Evolutionary conservation across 2,329 filamentous ascomycete genomes (phyloP), one percentile per base, ranked within the genome.

Genomic region (Alternaria triticina): DNA sequence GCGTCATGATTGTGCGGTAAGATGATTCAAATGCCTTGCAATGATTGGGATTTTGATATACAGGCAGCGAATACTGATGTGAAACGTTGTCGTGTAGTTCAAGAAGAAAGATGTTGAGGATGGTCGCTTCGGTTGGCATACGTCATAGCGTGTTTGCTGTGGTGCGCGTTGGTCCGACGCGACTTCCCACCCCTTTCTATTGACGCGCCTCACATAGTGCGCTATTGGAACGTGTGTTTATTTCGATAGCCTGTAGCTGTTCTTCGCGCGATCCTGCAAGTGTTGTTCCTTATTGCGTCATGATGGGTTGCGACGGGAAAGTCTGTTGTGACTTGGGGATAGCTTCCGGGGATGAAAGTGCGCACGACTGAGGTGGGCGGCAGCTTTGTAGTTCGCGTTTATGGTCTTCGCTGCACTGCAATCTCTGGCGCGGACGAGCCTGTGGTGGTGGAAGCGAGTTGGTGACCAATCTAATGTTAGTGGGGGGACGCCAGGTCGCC

Each of bases 11-110:
- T 9, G 28, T 23, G 20, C 3, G 11, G 9, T 36, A 4, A 4
- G 3, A 0, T 47, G 3, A 22, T 0, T 20, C 11, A 6, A 13
- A 23, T 1, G 22, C 5, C 0, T 22, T 45, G 1, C 2, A 3
- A 22, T 45, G 10, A 45, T 36, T 2, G 13, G 9, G 33, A n/a
- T 12, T 30, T 11, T 11, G 28, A 49, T 13, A 2, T 6, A 47
- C 10, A 25, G 15, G 15, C 15, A 7, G 13, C 25, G 5, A 33
- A 49, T 20, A 6, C 11, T n/a, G 5, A 28, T 30, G n/a, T n/a
- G n/a, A 50, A 28, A 4, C 3, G 12, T 20, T 33, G 1, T 36
- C 28, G 17, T 10, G 13, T 5, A 0, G 15, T 17, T 23, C 2
- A 5, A 3, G 3, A 11, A 51, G 22, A 2, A 30, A 23, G 22